Evolutionary conservation across 164 flowering plant genomes (phyloP).

Genomic region (Kingdonia uniflora): DNA sequence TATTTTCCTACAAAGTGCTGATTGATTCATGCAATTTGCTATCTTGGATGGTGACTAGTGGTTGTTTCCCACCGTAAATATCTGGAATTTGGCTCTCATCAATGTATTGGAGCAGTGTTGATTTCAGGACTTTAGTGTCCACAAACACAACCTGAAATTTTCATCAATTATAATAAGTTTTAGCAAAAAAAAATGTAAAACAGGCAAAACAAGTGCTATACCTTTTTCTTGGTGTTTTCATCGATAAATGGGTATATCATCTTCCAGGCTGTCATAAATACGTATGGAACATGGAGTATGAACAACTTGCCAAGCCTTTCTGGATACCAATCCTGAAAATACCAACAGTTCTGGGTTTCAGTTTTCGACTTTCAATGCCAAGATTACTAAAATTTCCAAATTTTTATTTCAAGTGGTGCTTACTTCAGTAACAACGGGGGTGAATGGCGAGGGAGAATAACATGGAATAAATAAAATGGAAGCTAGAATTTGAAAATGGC

Average conservation of each 20-base stretch:
- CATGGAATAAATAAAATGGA: too few species aligned
- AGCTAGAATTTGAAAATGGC: too few species aligned
- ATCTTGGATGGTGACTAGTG: slow-evolving; percentile 45
- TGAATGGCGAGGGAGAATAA: too few species aligned
- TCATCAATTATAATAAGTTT: too few species aligned
- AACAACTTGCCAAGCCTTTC: slow-evolving; percentile 76
- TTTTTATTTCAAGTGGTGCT: too few species aligned
- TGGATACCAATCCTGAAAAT: slow-evolving; percentile 70
- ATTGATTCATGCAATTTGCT: not conserved
- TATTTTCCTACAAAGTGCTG: not conserved
- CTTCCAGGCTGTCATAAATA: slow-evolving; percentile 73
- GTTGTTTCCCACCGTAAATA: slow-evolving; percentile 54
- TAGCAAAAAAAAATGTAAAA: too few species aligned
- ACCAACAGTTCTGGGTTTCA: not conserved
- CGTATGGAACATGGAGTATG: slow-evolving; percentile 54
- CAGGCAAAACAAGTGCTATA: slow-evolving; percentile 16
- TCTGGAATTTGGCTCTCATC: slow-evolving; percentile 67
- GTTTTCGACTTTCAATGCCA: too few species aligned
- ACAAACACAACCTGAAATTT: slow-evolving; percentile 54
- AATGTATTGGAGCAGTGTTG: slow-evolving; percentile 50
- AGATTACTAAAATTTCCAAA: too few species aligned
- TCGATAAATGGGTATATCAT: slow-evolving; percentile 68
- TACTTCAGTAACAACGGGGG: too few species aligned
- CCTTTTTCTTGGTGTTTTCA: slow-evolving; percentile 64
- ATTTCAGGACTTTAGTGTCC: slow-evolving; percentile 39